Base-by-base conservation (phyloP, 352 stramenopile genomes). In the Phytophthora sansomeana region DNA sequence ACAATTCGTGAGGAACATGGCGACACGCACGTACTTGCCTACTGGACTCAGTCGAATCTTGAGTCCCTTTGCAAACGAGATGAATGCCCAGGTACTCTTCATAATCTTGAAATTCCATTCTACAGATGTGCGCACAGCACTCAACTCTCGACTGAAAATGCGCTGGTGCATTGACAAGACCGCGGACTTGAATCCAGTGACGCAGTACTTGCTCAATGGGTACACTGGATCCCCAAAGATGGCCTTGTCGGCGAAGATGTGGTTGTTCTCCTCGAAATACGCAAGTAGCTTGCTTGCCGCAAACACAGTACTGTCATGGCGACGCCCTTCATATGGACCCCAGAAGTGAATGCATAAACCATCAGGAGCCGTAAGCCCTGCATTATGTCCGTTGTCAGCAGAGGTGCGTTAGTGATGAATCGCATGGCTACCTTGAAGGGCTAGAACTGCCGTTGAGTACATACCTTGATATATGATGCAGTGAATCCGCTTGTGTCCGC, bases 1-100 rank as follows among this genome's bases (percentile, higher is more conserved):
- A 53, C 46, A 53, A 19, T 53, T 53, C 3, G 28, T 53, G 13
- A 53, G 46, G 16, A 53, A 53, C 24, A 53, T 53, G 11, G 46
- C 4, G 3, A 36, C 46, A 41, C 29, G 29, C 5, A 53, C 46
- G 28, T n/a, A 53, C 28, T 53, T 42, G 26, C 46, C 29, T 41
- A 42, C 29, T 41, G 46, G 29, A 53, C 28, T 41, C 14, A 53
- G 29, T 17, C 26, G 2, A 14, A 53, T 36, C 26, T 29, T 36
- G 29, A 41, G 26, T 14, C 29, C n/a, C 29, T 53, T 53, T 41
- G 13, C 6, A 13, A 28, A 53, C 3, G 11, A 19, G 13, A 36
- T 39, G 6, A 41, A 53, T 28, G 46, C 26, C 14, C 11, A 53
- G 16, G n/a, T 13, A 28, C 24, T 36, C 11, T 53, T 53, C 46